Evolutionary conservation across 2,329 filamentous ascomycete species (phyloP), one percentile per base, ranked within the genome.

Genomic region (Trichoderma koningii): DNA sequence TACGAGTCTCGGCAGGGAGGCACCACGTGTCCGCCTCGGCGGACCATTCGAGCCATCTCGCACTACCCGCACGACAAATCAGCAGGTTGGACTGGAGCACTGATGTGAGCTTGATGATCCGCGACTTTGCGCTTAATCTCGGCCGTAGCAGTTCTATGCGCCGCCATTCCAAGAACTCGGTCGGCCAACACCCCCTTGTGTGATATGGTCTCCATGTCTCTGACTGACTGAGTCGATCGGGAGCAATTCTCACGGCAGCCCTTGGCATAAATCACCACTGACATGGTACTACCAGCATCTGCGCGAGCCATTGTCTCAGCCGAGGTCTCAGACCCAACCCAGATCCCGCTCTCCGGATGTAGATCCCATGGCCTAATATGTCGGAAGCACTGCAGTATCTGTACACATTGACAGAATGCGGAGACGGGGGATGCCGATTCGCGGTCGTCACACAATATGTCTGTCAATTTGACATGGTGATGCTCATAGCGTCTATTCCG

Each of bases 291-390:
- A 34, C 3, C 2, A 38, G 10, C 14, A 21, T 17, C 30, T 28
- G 14, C 26, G 30, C 19, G 21, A 48, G 23, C 19, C 45, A 23
- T 45, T 21, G 57, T 61, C 57, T 52, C 57, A 42, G 17, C 38
- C 26, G 44, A 23, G 26, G 57, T 62, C 59, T 62, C 34, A 53
- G 34, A 7, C 34, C 34, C 5, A 48, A 53, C n/a, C 48, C 48
- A 44, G 59, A 62, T 62, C 9, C 41, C 23, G 38, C 17, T 34
- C n/a, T 42, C 38, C 9, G 9, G n/a, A 21, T 38, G 38, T 3
- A 61, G 48, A 52, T 61, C 48, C 7, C 48, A 34, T 19, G 9
- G 17, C 19, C 38, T 4, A 17, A 3, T 9, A 7, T 47, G 3
- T 23, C 5, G 9, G 19, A 19, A 14, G 26, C 48, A 51, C 15